These are phyloP conservation scores for Rhodamnia argentea DNA, from an alignment of 345 rosid species.

Conservation along the genomic window DNA sequence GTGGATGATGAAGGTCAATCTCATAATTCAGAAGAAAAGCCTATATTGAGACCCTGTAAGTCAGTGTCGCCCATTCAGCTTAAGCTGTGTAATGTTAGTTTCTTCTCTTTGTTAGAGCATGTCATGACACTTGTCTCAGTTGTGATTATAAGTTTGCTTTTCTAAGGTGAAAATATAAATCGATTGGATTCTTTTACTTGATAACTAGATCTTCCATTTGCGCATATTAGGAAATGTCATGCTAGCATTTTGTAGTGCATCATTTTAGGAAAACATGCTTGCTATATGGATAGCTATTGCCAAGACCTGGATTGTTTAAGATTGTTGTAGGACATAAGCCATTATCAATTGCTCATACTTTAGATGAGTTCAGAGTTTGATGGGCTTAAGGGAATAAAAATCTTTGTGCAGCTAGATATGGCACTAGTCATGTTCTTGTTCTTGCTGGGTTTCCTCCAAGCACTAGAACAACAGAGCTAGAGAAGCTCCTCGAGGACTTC, in stretches of 20 bases:
- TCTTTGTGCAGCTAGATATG: slow-evolving; percentile 54
- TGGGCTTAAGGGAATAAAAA: not conserved
- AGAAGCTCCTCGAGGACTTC: slow-evolving; percentile 57
- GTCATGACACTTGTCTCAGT: not conserved
- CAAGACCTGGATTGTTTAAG: not conserved
- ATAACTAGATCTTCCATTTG: not conserved
- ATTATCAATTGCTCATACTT: not conserved
- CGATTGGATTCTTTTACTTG: not conserved
- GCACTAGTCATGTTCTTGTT: slow-evolving; percentile 78
- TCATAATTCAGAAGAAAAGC: slow-evolving; percentile 22
- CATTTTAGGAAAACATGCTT: not conserved
- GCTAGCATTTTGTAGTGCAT: not conserved
- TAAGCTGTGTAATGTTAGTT: not conserved
- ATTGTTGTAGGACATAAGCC: not conserved
- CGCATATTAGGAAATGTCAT: not conserved
- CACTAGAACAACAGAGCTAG: slow-evolving; percentile 71
- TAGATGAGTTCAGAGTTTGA: not conserved
- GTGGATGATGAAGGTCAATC: slow-evolving; percentile 27
- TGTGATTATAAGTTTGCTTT: not conserved
- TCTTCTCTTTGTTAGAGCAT: not conserved
- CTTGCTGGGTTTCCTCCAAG: slow-evolving; percentile 67
- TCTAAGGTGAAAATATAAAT: not conserved
- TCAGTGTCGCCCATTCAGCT: not conserved
- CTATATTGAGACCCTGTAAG: slow-evolving; percentile 40
- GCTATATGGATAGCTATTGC: not conserved